A percentile compares a stretch with the other conserved stretches of the same genome.
These are phyloP conservation scores for Leccinum huronense DNA, from an alignment of 1,284 basidiomycete genomes.

Conservation along the genomic window DNA sequence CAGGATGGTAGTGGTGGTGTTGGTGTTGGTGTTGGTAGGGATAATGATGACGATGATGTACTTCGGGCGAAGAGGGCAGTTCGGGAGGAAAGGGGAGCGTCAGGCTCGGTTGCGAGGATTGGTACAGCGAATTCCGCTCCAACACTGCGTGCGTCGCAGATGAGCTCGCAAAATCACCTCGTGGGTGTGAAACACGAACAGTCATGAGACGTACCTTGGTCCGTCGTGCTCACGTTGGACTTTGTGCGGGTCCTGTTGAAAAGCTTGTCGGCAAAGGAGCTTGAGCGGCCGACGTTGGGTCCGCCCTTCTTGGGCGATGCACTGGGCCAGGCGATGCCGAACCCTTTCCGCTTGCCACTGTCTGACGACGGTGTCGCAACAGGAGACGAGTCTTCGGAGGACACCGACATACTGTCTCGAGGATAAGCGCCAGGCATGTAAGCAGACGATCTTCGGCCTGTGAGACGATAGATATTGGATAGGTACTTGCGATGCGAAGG, in stretches of 20 bases:
- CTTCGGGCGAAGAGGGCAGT: conserved; percentile 12
- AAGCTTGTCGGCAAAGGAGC: conserved; percentile 56
- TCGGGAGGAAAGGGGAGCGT: conserved; percentile 24
- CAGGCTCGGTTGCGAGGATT: conserved; percentile 26
- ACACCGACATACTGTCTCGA: conserved; percentile 51
- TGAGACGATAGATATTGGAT: conserved; percentile 44
- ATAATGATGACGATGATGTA: conserved; percentile 5
- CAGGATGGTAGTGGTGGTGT: conserved; percentile 1
- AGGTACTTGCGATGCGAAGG: conserved; percentile 44
- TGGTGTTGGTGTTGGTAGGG: not conserved
- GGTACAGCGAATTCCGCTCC: conserved; percentile 32
- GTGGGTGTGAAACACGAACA: not conserved
- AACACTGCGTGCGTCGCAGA: conserved; percentile 1
- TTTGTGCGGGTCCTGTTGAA: conserved; percentile 50
- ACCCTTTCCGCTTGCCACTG: conserved; percentile 30
- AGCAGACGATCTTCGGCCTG: conserved; percentile 37
- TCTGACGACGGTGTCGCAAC: conserved; percentile 51
- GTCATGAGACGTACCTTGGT: conserved; percentile 29
- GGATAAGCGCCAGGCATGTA: conserved; percentile 39
- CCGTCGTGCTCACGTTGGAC: conserved; percentile 38
- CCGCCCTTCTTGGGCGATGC: conserved; percentile 47
- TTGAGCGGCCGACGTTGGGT: conserved; percentile 41
- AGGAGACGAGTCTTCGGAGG: conserved; percentile 53
- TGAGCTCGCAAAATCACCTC: conserved; percentile 1
- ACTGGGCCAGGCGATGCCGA: conserved; percentile 45